A percentile compares a stretch with the other conserved stretches of the same genome.
These are phyloP conservation scores for Kodamaea hsintzibuensis DNA, from an alignment of 805 yeast species.

Conservation along the genomic window DNA sequence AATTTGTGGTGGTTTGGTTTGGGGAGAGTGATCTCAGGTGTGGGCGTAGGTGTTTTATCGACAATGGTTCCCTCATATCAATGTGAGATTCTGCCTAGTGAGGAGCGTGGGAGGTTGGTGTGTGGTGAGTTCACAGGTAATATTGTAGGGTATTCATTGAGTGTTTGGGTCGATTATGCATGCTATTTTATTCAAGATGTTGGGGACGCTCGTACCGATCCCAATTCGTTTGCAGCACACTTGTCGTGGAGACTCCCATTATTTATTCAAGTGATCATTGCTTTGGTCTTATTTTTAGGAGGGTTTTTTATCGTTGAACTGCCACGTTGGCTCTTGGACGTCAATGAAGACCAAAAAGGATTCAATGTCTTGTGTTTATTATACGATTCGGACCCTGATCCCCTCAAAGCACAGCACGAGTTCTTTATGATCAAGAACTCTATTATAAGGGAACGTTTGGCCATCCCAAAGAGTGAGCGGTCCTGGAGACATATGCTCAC, in stretches of 20 bases:
- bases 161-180: constrained; percentile 85
- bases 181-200: constrained; percentile 65
- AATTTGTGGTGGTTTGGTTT: constrained; percentile 58
- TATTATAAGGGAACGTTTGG: constrained; percentile 38
- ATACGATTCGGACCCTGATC: constrained; percentile 31
- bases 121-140: constrained; percentile 89
- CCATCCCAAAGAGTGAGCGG: constrained; percentile 40
- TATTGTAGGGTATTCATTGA: constrained; percentile 73
- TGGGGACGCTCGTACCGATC: constrained; percentile 38
- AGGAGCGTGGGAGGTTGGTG: constrained; percentile 80
- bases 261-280: constrained; percentile 73
- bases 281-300: constrained; percentile 66
- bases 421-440: constrained; percentile 49
- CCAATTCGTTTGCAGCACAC: constrained; percentile 38
- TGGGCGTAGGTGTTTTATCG: constrained; percentile 85
- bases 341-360: constrained; percentile 66
- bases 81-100: constrained; percentile 85
- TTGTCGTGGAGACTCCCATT: constrained; percentile 79
- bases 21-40: constrained; percentile 77
- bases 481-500: constrained; percentile 44
- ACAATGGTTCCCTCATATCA: constrained; percentile 88
- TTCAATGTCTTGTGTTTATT: constrained; percentile 39
- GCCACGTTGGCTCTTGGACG: constrained; percentile 87
- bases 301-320: constrained; percentile 81
- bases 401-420: constrained; percentile 39